Evolutionary conservation across 306 rosid species (phyloP), one percentile per base, ranked within the genome.

Genomic region (Datisca glomerata): DNA sequence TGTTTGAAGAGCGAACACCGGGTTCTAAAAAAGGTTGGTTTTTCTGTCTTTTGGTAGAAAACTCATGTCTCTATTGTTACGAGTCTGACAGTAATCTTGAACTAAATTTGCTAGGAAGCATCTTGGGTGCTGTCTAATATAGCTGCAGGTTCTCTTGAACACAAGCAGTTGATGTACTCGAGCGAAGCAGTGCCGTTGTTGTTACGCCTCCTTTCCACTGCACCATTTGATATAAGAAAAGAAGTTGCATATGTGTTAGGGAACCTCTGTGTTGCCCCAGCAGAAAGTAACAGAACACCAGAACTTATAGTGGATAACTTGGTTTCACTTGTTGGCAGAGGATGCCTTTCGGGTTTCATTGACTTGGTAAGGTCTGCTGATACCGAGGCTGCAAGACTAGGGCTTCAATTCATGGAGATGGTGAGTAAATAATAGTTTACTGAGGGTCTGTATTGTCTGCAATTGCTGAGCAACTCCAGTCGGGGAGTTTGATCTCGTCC

Each of bases 241-340:
- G 98, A 84, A 69, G 96, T 68, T 39, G 96, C 98, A 2, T 91
- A 84, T 65, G 91, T 85, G 12, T 61, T 84, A 29, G 98, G 94
- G 4, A 91, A 91, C 78, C 85, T 91, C 24, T 91, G 94, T 62
- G 94, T 78, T 57, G 71, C 72, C 28, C 77, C 86, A 18, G 39
- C 63, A 43, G 72, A 73, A 56, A 64, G 75, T 45, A 79, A 66
- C 21, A 82, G 72, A 65, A 80, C 51, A 50, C 78, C 96, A 14
- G 70, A 31, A 53, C 47, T 91, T 63, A 78, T 91, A 49, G 41
- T 44, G 61, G 96, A 73, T 46, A 82, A 91, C 78, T 41, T 91
- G 69, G 81, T 78, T 62, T 65, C 78, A 22, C 86, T 91, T 56
- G 78, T 84, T 60, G 64, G 43, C 21, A 55, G 64, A 73, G 96